phyloP scores from a whole-genome alignment of 208 protist genomes.

The Leishmania guyanensis region DNA sequence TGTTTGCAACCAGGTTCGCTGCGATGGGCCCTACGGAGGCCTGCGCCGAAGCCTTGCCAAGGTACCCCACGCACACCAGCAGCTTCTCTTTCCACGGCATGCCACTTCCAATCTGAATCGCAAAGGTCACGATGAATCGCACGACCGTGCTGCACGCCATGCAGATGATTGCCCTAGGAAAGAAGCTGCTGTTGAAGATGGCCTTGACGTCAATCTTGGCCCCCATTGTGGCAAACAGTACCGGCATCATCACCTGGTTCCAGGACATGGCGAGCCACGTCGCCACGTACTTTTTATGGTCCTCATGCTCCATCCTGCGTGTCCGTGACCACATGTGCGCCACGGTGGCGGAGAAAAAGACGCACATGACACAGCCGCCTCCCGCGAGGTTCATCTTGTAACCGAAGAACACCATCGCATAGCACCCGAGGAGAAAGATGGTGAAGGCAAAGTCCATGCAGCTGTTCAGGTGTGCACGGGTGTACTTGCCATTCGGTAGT shows the following conservation, averaged over 20 bases:
- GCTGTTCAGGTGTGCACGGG: conserved; percentile 58
- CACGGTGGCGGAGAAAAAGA: conserved; percentile 74
- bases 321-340: conserved; percentile 68
- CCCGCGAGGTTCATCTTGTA: conserved; percentile 65
- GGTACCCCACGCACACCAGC: conserved; percentile 71
- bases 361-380: conserved; percentile 73
- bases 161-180: conserved; percentile 70
- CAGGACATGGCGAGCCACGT: conserved; percentile 66
- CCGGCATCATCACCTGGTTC: conserved; percentile 75
- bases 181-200: conserved; percentile 72
- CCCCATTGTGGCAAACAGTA: conserved; percentile 77
- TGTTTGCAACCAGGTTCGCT: conserved; percentile 46
- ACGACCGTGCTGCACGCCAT: conserved; percentile 61
- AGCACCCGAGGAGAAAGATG: conserved; percentile 53
- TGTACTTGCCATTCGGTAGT: conserved; percentile 67
- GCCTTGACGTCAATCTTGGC: conserved; percentile 60
- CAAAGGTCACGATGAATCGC: conserved; percentile 54
- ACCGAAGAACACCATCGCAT: conserved; percentile 71
- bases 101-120: conserved; percentile 53
- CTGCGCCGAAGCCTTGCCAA: conserved; percentile 79
- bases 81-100: conserved; percentile 59
- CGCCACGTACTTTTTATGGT: conserved; percentile 74
- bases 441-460: conserved; percentile 57
- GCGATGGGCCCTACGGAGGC: conserved; percentile 74
- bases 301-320: conserved; percentile 47